These are phyloP conservation scores for Candida pseudocylindracea DNA, from an alignment of 1,139 yeast genomes.

Conservation along the genomic window DNA sequence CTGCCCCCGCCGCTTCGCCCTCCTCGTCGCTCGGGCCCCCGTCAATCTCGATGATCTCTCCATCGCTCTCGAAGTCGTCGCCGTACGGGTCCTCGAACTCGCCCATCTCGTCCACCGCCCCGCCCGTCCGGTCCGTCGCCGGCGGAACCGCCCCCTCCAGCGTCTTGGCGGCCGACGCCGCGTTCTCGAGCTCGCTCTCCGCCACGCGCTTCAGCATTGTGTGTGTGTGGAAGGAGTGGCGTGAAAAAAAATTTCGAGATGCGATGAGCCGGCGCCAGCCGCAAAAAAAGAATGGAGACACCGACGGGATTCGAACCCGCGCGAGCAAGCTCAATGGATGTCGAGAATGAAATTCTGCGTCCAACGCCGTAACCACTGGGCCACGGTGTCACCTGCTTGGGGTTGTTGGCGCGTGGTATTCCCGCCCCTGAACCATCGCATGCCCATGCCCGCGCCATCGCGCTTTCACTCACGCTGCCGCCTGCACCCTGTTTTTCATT, in stretches of 20 bases:
- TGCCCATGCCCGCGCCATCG: no score
- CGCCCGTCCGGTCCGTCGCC: constrained; percentile 4
- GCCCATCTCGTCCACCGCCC: constrained; percentile 36
- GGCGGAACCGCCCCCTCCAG: constrained; percentile 5
- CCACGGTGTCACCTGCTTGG: no score
- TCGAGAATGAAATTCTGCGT: no score
- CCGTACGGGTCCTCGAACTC: constrained; percentile 90
- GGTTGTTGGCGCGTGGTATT: no score
- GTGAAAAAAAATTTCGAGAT: not conserved
- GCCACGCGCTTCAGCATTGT: not conserved
- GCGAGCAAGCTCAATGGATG: no score
- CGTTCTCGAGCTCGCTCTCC: not conserved
- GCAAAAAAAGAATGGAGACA: no score
- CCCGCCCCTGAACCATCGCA: no score
- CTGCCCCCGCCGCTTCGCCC: constrained; percentile 9
- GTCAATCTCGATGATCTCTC: constrained; percentile 62
- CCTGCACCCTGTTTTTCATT: no score
- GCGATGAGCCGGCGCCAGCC: not conserved
- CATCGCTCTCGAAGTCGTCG: constrained; percentile 89
- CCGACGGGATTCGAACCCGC: no score
- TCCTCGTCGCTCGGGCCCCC: constrained; percentile 22
- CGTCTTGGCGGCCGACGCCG: constrained; percentile 6
- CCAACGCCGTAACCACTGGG: no score
- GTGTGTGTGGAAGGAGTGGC: not conserved
- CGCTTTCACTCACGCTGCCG: no score